These are phyloP conservation scores for Plicaturopsis crispa DNA, from an alignment of 768 basidiomycete species.

Conservation along the genomic window DNA sequence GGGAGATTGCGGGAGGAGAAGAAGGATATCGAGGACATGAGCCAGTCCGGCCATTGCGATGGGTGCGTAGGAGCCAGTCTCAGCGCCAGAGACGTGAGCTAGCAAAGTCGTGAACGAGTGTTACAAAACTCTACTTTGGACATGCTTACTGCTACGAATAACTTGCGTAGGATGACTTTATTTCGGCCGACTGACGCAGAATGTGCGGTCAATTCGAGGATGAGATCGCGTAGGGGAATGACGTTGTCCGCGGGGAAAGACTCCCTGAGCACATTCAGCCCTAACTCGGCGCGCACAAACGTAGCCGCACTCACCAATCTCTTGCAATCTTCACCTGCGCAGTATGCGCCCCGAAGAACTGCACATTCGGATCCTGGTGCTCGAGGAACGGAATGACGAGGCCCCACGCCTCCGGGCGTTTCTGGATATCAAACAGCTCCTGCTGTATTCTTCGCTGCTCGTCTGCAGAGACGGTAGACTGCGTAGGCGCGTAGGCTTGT, in stretches of 20 bases:
- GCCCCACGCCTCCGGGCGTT: conserved; percentile 76
- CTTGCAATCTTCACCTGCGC: conserved; percentile 89
- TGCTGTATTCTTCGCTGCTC: conserved; percentile 58
- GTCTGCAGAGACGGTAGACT: conserved; percentile 41
- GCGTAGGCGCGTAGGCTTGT: conserved; percentile 52
- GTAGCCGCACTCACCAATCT: conserved; percentile 63
- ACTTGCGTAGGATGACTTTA: conserved; percentile 75
- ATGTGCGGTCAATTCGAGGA: conserved; percentile 65
- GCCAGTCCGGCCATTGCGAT: conserved; percentile 70
- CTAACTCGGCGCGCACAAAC: not conserved
- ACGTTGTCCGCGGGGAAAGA: conserved; percentile 58
- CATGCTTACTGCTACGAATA: conserved; percentile 76
- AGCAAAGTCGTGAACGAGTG: conserved; percentile 5
- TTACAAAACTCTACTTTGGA: no score
- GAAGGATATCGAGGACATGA: conserved; percentile 52
- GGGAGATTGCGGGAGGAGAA: conserved; percentile 56
- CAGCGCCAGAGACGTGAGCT: conserved; percentile 66
- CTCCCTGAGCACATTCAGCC: conserved; percentile 42
- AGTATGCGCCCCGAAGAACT: conserved; percentile 94
- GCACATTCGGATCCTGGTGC: conserved; percentile 70
- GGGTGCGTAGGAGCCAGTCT: conserved; percentile 55
- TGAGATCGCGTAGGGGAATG: conserved; percentile 49
- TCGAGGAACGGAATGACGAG: conserved; percentile 71
- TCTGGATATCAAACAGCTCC: conserved; percentile 72
- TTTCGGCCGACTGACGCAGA: conserved; percentile 50